phyloP scores from a whole-genome alignment of 768 basidiomycete genomes.

The Auricularia sp. region DNA sequence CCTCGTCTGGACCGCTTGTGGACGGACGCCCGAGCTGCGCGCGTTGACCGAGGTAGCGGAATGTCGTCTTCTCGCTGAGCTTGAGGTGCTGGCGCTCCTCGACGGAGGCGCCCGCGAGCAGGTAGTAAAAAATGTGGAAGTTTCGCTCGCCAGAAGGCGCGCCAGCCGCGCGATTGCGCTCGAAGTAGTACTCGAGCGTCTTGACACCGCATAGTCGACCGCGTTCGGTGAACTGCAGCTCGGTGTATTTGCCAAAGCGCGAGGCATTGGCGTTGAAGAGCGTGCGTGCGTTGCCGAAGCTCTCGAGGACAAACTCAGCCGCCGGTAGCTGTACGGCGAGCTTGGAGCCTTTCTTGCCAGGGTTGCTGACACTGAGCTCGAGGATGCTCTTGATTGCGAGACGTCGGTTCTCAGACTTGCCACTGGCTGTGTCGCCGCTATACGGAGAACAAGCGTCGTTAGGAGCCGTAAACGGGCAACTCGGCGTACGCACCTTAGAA shows the following conservation, averaged over 20 bases:
- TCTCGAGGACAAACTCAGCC: constrained; percentile 89
- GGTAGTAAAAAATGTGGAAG: constrained; percentile 96
- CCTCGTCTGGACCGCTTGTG: constrained; percentile 41
- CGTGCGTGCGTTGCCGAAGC: constrained; percentile 88
- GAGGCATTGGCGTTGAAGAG: constrained; percentile 93
- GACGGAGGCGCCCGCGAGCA: constrained; percentile 78
- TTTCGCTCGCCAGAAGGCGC: constrained; percentile 89
- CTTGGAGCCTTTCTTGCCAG: constrained; percentile 91
- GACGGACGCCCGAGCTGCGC: constrained; percentile 31
- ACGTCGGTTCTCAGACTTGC: constrained; percentile 85
- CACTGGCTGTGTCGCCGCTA: constrained; percentile 88
- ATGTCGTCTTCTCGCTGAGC: constrained; percentile 68
- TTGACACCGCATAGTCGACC: constrained; percentile 85
- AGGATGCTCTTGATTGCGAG: constrained; percentile 87
- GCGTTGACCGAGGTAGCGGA: constrained; percentile 78
- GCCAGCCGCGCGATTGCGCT: constrained; percentile 79
- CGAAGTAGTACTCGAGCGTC: constrained; percentile 93
- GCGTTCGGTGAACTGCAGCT: constrained; percentile 90
- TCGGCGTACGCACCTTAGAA: constrained; percentile 57
- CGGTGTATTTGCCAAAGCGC: constrained; percentile 95
- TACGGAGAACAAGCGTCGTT: not conserved
- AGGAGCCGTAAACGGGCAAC: not conserved
- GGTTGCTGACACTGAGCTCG: constrained; percentile 79
- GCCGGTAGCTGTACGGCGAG: constrained; percentile 80
- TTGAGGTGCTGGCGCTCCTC: constrained; percentile 88